A percentile compares a stretch with the other conserved stretches of the same genome.
Evolutionary conservation across 306 rosid species (phyloP).

Genomic region (Cicer arietinum): DNA sequence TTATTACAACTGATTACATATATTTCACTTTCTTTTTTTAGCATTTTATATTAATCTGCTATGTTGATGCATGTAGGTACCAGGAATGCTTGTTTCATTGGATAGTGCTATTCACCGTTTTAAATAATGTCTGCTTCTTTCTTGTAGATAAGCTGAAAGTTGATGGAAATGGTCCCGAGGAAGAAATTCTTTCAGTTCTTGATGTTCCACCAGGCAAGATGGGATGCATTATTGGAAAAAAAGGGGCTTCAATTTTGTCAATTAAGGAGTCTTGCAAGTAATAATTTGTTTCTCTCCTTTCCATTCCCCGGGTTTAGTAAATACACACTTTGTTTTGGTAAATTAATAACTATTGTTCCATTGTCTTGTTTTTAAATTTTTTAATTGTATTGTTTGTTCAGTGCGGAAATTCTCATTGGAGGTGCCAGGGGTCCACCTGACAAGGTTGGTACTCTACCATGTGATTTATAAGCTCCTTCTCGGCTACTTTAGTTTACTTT

Average conservation of each 20-base stretch:
- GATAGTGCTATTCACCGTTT: slow-evolving; percentile 30
- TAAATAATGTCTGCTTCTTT: slow-evolving; percentile 38
- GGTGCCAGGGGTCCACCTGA: slow-evolving; percentile 91
- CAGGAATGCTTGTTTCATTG: slow-evolving; percentile 29
- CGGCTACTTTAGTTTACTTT: background rate
- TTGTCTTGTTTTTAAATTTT: slow-evolving; percentile 13
- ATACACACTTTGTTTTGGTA: slow-evolving; percentile 15
- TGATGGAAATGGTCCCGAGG: slow-evolving; percentile 69
- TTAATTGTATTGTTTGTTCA: slow-evolving; percentile 49
- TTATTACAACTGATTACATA: slow-evolving; percentile 12
- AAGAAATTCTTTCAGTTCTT: slow-evolving; percentile 92
- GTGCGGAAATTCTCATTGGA: slow-evolving; percentile 91
- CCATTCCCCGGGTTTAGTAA: slow-evolving; percentile 32
- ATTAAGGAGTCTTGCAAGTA: slow-evolving; percentile 91
- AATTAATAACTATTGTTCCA: background rate
- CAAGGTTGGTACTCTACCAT: slow-evolving; percentile 65
- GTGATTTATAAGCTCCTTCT: slow-evolving; percentile 21
- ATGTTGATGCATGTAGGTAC: background rate
- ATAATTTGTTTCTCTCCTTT: slow-evolving; percentile 34
- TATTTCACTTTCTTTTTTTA: slow-evolving; percentile 33
- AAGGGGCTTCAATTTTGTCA: slow-evolving; percentile 79
- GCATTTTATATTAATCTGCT: slow-evolving; percentile 22
- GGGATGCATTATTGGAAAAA: slow-evolving; percentile 89
- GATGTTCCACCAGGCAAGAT: slow-evolving; percentile 88
- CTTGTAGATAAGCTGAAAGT: slow-evolving; percentile 57